These are phyloP conservation scores for Calonectria montana DNA, from an alignment of 2,329 filamentous ascomycete genomes.

Conservation along the genomic window DNA sequence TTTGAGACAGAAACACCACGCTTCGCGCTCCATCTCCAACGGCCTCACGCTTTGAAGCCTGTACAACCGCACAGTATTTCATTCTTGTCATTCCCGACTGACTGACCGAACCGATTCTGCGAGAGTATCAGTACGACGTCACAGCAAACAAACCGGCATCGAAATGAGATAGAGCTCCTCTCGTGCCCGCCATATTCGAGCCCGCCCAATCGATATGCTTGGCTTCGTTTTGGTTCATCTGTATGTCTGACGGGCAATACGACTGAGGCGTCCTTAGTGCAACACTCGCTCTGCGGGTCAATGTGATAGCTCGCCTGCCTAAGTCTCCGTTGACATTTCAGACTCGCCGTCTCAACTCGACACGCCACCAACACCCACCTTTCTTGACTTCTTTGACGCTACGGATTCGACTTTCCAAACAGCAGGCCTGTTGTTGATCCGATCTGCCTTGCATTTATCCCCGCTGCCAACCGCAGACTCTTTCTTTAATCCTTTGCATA, in stretches of 20 bases:
- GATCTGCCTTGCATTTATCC: background rate
- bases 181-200: background rate
- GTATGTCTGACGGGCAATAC: slow-evolving; percentile 3
- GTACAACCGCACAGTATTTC: background rate
- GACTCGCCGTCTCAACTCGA: background rate
- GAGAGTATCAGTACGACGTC: background rate
- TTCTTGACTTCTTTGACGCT: background rate
- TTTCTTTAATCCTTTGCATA: background rate
- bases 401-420: background rate
- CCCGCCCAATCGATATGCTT: slow-evolving; percentile 10
- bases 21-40: slow-evolving; percentile 4
- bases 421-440: slow-evolving; percentile 4
- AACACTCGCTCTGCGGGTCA: background rate
- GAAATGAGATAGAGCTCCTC: slow-evolving; percentile 14
- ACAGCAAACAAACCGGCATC: background rate
- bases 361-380: background rate
- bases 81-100: background rate
- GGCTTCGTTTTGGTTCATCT: background rate
- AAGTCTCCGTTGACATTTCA: background rate
- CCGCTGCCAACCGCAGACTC: background rate
- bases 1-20: slow-evolving; percentile 13
- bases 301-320: slow-evolving; percentile 10
- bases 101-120: background rate
- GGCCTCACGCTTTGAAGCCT: background rate
- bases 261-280: background rate